Conservation (phyloP, 768 basidiomycete species). For the Trametes punicea region DNA sequence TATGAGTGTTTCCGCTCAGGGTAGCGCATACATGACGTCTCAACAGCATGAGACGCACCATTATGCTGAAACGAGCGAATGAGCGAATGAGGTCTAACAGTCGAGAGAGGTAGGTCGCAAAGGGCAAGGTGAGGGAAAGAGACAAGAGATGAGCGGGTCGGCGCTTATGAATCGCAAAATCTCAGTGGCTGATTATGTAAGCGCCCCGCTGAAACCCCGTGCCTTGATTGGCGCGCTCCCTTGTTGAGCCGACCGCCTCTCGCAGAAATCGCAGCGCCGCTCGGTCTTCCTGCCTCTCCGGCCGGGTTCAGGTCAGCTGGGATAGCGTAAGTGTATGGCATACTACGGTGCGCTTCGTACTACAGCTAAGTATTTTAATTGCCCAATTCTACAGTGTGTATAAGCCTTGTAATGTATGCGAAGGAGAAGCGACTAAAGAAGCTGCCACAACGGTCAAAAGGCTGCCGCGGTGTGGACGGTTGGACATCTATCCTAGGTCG, state of each 20-base stretch:
- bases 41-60: constrained; percentile 19
- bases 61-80: constrained; percentile 26
- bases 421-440: not conserved
- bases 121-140: constrained; percentile 10
- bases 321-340: no score
- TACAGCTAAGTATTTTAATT: no score
- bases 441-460: not conserved
- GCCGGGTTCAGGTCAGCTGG: not conserved
- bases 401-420: not conserved
- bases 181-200: constrained; percentile 7
- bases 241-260: not conserved
- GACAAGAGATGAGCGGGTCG: not conserved
- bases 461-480: not conserved
- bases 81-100: constrained; percentile 12
- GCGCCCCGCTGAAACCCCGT: not conserved
- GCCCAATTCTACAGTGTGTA: no score
- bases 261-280: not conserved
- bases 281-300: not conserved
- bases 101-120: constrained; percentile 7
- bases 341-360: no score
- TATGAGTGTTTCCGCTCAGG: not conserved
- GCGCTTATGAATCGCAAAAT: constrained; percentile 5
- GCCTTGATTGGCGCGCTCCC: constrained; percentile 9
- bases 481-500: constrained; percentile 10
- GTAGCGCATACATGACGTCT: not conserved